phyloP scores from a whole-genome alignment of 371 early-diverging fungal species.

The Zopfochytrium polystomum region DNA sequence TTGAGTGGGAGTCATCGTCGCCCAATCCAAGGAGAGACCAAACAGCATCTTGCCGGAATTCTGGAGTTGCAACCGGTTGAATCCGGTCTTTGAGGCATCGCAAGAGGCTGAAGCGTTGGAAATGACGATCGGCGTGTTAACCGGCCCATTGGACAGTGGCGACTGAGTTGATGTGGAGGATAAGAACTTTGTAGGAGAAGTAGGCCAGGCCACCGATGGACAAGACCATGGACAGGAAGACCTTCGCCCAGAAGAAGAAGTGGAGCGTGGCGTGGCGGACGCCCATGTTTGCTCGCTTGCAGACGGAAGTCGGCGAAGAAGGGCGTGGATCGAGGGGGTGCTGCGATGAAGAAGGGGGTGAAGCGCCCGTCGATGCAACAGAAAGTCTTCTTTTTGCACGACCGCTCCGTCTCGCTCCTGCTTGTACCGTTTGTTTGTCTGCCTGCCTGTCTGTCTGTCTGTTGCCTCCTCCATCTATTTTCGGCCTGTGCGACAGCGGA shows the following conservation, averaged over 20 bases:
- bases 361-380: too few species aligned
- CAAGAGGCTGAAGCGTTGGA: background rate
- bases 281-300: too few species aligned
- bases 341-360: too few species aligned
- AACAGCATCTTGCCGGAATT: constrained; percentile 13
- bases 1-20: constrained; percentile 22
- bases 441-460: too few species aligned
- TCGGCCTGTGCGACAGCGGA: too few species aligned
- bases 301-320: too few species aligned
- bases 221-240: background rate
- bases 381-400: too few species aligned
- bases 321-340: too few species aligned
- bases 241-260: constrained; percentile 13
- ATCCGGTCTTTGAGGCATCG: constrained; percentile 5
- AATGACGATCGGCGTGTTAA: background rate
- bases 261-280: too few species aligned
- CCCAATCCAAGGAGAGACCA: constrained; percentile 33
- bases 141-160: background rate
- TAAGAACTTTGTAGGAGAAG: constrained; percentile 6
- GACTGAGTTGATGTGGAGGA: constrained; percentile 6
- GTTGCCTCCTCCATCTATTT: too few species aligned
- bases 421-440: too few species aligned
- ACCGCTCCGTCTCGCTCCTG: too few species aligned
- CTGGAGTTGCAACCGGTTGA: constrained; percentile 11
- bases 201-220: background rate